Evolutionary conservation across 352 stramenopile genomes (phyloP).

Genomic region (Globisporangium irregulare): DNA sequence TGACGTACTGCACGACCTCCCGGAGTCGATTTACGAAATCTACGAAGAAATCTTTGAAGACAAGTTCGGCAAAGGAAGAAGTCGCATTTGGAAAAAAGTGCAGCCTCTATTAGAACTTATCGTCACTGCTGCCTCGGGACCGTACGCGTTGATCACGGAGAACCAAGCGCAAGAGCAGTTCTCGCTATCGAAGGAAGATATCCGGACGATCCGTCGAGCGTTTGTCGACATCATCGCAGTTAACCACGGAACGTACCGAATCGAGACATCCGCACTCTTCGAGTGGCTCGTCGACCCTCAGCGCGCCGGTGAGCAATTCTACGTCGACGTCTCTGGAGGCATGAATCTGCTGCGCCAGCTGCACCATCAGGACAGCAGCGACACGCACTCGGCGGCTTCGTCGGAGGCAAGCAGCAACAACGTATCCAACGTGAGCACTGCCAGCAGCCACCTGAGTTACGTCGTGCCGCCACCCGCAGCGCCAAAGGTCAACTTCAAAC

Average conservation of each 20-base stretch:
- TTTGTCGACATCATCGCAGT: conserved; percentile 77
- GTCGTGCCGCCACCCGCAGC: conserved; percentile 20
- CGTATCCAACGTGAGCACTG: conserved; percentile 21
- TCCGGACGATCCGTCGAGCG: conserved; percentile 64
- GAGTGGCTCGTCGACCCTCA: conserved; percentile 59
- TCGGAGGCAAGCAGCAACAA: conserved; percentile 18
- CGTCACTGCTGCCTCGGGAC: conserved; percentile 58
- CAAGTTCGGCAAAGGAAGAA: conserved; percentile 77
- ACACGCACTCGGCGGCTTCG: conserved; percentile 21
- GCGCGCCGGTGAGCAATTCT: conserved; percentile 61
- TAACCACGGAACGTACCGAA: conserved; percentile 59
- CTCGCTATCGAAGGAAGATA: conserved; percentile 51
- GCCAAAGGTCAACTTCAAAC: conserved; percentile 33
- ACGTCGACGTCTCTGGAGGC: conserved; percentile 48
- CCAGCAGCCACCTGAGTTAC: conserved; percentile 22
- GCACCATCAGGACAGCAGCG: conserved; percentile 21
- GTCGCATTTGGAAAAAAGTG: conserved; percentile 75
- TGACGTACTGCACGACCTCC: conserved; percentile 66
- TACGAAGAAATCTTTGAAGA: conserved; percentile 86
- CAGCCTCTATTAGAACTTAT: conserved; percentile 73
- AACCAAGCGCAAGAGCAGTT: conserved; percentile 60
- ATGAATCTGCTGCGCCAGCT: conserved; percentile 45
- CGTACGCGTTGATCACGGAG: conserved; percentile 74
- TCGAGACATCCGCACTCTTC: conserved; percentile 68
- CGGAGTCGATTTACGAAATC: conserved; percentile 79